Base-by-base conservation (phyloP, 805 yeast species). In the Citeromyces nyonsensis region DNA sequence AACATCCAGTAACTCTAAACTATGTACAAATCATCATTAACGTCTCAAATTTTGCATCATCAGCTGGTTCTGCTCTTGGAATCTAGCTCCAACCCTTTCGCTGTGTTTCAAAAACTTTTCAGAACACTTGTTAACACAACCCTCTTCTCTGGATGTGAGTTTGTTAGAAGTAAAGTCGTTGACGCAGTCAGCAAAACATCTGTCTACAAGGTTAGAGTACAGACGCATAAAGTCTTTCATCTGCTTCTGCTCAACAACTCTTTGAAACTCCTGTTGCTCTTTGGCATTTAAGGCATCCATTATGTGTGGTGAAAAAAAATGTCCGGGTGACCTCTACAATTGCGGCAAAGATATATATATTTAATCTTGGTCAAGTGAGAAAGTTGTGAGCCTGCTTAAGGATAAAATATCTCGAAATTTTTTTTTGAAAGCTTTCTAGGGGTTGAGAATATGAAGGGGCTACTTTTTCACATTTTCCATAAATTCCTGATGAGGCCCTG, bases 191-290 rank as follows among this genome's bases (percentile, higher is more conserved):
- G 73, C 73, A 66, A 91, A 91, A 66, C 99, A 91, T 66, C 94
- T 80, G 59, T 88, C 93, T 34, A 91, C 97, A 47, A 91, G 70
- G 54, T 80, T 79, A 42, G 97, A 85, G 71, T 91, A 91, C 37
- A 80, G 65, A 55, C 91, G 79, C 97, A 91, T 88, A 77, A 88
- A 91, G 57, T 88, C 98, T 59, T 81, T 82, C 95, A 91, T 86
- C 62, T 88, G 98, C 68, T 88, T 88, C 55, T 81, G 86, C 63
- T 88, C 98, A 42, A 88, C 94, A 41, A 88, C 63, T 57, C 78
- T 86, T 61, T 85, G 95, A 61, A 88, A 88, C 48, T 85, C 88
- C 60, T 85, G 95, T 62, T 91, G 97, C 63, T 88, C 98, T 55
- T 83, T 81, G 53, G 75, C 76, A 69, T 88, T 88, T 47, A 88